A percentile compares a stretch with the other conserved stretches of the same genome.
These are phyloP conservation scores for Capronia americana DNA, from an alignment of 2,329 filamentous ascomycete genomes.

Conservation along the genomic window DNA sequence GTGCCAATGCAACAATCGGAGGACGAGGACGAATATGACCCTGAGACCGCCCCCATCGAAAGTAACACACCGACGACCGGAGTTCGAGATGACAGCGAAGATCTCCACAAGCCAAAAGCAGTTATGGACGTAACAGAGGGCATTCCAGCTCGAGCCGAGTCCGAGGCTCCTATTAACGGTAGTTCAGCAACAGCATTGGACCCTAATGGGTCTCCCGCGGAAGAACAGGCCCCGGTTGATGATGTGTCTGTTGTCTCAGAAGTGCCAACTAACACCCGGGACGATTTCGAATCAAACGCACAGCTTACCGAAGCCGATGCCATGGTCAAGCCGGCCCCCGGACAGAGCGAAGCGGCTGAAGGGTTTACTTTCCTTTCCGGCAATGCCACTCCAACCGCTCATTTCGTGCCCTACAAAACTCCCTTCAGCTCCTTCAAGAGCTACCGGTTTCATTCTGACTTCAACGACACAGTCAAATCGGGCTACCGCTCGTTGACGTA, in stretches of 20 bases:
- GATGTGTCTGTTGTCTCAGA: conserved; percentile 19
- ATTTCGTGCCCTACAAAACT: conserved; percentile 76
- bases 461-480: conserved; percentile 69
- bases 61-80: conserved; percentile 24
- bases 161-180: neutral
- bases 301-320: conserved; percentile 28
- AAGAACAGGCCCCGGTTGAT: conserved; percentile 3
- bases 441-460: conserved; percentile 87
- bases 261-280: conserved; percentile 21
- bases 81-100: conserved; percentile 25
- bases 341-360: conserved; percentile 4
- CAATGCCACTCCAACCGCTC: conserved; percentile 35
- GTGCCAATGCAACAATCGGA: conserved; percentile 27
- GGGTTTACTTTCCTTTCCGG: conserved; percentile 14
- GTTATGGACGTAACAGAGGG: conserved; percentile 4
- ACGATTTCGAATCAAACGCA: conserved; percentile 27
- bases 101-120: conserved; percentile 34
- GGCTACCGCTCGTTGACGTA: conserved; percentile 91
- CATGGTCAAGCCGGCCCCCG: conserved; percentile 19
- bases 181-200: neutral
- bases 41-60: conserved; percentile 45
- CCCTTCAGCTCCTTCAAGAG: conserved; percentile 82
- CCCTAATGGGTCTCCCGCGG: neutral
- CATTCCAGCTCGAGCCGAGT: neutral
- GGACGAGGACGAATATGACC: conserved; percentile 39